A percentile compares a stretch with the other conserved stretches of the same genome.
Evolutionary conservation across 768 basidiomycete genomes (phyloP).

Genomic region (Lentinula detonsa): DNA sequence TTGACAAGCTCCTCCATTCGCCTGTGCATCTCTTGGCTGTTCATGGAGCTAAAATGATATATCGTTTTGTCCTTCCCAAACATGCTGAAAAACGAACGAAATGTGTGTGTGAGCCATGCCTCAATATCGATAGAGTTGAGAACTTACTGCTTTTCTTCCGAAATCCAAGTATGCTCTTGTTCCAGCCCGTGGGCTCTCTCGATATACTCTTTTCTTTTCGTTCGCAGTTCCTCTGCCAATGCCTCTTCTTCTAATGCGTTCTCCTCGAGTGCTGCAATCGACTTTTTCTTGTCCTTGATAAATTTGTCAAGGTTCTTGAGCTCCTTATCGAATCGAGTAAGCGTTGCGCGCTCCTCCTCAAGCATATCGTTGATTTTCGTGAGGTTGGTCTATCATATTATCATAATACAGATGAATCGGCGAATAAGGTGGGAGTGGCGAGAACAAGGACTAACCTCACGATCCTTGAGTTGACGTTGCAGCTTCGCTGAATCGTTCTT

Average conservation of each 20-base stretch:
- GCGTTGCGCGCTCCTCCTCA: conserved; percentile 79
- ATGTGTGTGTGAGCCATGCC: not conserved
- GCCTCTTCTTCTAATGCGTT: conserved; percentile 63
- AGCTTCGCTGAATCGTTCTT: conserved; percentile 61
- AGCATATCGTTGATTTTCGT: conserved; percentile 66
- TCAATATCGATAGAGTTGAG: not conserved
- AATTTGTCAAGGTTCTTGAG: conserved; percentile 75
- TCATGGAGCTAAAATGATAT: conserved; percentile 71
- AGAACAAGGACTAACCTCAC: conserved; percentile 30
- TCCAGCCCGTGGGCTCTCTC: conserved; percentile 63
- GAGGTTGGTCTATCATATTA: conserved; percentile 38
- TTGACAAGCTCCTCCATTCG: conserved; percentile 72
- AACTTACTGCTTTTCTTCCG: conserved; percentile 76
- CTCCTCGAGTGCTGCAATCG: conserved; percentile 62
- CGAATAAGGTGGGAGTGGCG: not conserved
- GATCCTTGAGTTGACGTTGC: conserved; percentile 36
- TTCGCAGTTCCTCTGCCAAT: conserved; percentile 52
- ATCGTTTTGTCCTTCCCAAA: conserved; percentile 79
- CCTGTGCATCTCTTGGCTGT: conserved; percentile 53
- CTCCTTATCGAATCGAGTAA: conserved; percentile 86
- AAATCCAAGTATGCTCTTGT: conserved; percentile 83
- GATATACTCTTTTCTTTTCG: conserved; percentile 54
- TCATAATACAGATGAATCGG: not conserved
- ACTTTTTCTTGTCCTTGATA: conserved; percentile 77
- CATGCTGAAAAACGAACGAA: conserved; percentile 38